Evolutionary conservation across 257 asterid species (phyloP), one percentile per base, ranked within the genome.

Genomic region (Mitragyna speciosa): DNA sequence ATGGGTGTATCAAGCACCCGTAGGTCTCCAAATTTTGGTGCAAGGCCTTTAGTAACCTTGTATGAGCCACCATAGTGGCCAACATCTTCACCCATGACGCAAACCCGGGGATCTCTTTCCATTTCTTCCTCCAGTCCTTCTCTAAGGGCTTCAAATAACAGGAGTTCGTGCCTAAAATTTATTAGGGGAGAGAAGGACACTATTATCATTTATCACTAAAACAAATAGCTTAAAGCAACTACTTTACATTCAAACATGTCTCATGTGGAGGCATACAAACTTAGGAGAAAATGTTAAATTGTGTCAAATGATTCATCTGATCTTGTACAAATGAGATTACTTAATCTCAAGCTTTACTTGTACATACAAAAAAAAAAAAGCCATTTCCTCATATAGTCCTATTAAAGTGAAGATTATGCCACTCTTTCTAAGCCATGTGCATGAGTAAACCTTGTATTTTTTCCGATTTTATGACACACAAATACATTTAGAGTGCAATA

Each of bases 61-160:
- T 88, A 88, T 26, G 91, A 88, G 51, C 91, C 91, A 64, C 91
- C 91, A 58, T 88, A 88, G 76, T 88, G 91, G 75, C 91, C 91
- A 9, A 88, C 91, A 76, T 88, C 91, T 80, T 88, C 91, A 70
- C 91, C 91, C 26, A 88, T 64, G 76, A 88, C 83, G 65, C 89
- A 86, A 9, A 88, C 91, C 30, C 86, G 85, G n/a, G 91, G 90
- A 75, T 88, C 91, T 83, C 90, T 78, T 11, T 73, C 87, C 91
- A 88, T 88, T 86, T 88, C 91, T 86, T 88, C 91, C 75, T 84
- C 87, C 19, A 88, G 82, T 30, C 91, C 91, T 84, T 88, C 91
- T 79, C 87, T 78, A 9, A 88, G 87, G 66, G 91, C 91, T 83
- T 88, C 91, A 80, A 88, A 88, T 72, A 88, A 87, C 83, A 86